Conservation (phyloP, 1,284 basidiomycete species). For the Pascua guehoae region DNA sequence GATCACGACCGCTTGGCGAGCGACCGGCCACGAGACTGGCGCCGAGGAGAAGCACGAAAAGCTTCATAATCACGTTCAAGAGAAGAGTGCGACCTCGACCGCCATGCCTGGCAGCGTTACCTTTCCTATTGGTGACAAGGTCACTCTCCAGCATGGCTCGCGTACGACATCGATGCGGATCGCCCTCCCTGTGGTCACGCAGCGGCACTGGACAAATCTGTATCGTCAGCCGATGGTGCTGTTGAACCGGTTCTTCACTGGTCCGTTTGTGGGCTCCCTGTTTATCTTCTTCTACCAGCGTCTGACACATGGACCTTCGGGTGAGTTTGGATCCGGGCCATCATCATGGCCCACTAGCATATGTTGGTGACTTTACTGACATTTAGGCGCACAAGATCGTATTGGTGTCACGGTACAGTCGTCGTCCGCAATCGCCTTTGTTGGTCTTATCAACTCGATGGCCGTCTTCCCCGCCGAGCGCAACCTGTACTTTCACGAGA, state of each 20-base stretch:
- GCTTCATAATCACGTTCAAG: background rate
- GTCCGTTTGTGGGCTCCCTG: constrained; percentile 44
- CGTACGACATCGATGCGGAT: constrained; percentile 42
- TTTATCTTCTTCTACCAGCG: constrained; percentile 52
- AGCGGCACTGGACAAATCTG: constrained; percentile 48
- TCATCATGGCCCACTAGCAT: no score
- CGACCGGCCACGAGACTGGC: constrained; percentile 9
- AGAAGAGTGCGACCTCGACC: background rate
- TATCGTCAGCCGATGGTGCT: constrained; percentile 48
- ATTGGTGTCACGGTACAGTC: constrained; percentile 48
- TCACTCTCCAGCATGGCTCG: constrained; percentile 13
- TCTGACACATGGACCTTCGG: constrained; percentile 40
- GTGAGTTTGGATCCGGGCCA: constrained; percentile 7
- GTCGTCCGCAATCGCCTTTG: constrained; percentile 39
- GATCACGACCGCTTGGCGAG: constrained; percentile 23
- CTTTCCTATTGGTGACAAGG: no score
- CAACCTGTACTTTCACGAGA: constrained; percentile 51
- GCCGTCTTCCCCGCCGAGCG: constrained; percentile 51
- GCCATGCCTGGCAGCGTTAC: no score
- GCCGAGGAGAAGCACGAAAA: background rate
- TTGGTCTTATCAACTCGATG: constrained; percentile 50
- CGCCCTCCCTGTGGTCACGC: constrained; percentile 47
- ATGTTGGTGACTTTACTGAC: constrained; percentile 13
- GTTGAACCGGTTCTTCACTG: constrained; percentile 46
- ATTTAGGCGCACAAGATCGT: constrained; percentile 44